Percentiles rank a stretch among this genome's conserved stretches.
Conservation (phyloP, 768 basidiomycete species). For the Hygrocybe punicea region DNA sequence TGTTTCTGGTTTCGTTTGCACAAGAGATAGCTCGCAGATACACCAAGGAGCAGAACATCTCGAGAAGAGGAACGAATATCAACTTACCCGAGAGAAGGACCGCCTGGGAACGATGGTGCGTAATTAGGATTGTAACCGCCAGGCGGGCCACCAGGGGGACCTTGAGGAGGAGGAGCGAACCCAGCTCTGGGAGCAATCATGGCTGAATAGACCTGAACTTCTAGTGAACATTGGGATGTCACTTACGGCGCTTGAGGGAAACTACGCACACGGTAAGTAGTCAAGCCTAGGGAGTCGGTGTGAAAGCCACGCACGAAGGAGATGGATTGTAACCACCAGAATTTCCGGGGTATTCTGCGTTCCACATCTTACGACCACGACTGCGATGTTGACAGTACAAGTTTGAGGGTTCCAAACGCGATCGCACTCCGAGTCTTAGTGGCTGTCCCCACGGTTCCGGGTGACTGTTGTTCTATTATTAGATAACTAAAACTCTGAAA, state of each 20-base stretch:
- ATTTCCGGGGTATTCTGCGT: background rate
- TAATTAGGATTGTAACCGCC: conserved; percentile 43
- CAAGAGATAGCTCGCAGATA: too few relatives aligned
- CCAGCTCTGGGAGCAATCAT: background rate
- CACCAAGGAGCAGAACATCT: too few relatives aligned
- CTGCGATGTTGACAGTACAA: too few relatives aligned
- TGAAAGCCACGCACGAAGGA: background rate
- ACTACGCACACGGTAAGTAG: background rate
- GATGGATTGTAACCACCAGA: background rate
- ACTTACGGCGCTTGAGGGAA: background rate
- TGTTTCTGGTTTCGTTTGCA: too few relatives aligned
- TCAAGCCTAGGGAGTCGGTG: background rate
- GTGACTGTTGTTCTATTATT: too few relatives aligned
- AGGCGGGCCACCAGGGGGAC: conserved; percentile 18
- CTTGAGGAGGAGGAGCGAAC: background rate
- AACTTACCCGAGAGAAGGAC: conserved; percentile 14
- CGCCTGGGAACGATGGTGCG: conserved; percentile 31
- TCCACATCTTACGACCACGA: conserved; percentile 3
- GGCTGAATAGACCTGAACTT: background rate
- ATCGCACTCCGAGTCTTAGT: too few relatives aligned
- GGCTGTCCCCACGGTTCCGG: too few relatives aligned
- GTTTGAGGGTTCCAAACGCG: too few relatives aligned
- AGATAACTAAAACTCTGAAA: too few relatives aligned
- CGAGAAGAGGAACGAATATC: background rate
- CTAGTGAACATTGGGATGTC: background rate